Evolutionary conservation across 768 basidiomycete genomes (phyloP).

Genomic region (Strobilomyces echinocephalus): DNA sequence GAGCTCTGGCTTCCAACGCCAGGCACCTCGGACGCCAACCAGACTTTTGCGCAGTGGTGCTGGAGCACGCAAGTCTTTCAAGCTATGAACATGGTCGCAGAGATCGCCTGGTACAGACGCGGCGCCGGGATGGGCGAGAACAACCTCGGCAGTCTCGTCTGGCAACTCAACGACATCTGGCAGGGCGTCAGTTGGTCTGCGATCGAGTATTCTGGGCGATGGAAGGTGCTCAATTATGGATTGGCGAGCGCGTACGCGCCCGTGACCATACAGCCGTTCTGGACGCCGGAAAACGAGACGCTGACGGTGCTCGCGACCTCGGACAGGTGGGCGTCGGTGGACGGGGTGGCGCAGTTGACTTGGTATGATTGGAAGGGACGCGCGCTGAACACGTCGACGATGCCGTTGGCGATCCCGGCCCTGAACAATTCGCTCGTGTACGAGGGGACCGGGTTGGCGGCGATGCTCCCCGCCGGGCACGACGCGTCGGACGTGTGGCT

Average conservation of each 20-base stretch:
- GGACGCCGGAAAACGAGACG: constrained; percentile 45
- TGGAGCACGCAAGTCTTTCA: constrained; percentile 62
- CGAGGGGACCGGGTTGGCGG: constrained; percentile 36
- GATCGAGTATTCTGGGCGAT: constrained; percentile 54
- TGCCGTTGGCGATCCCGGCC: constrained; percentile 40
- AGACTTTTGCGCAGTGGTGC: constrained; percentile 62
- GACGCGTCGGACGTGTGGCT: constrained; percentile 46
- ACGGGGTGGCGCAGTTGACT: constrained; percentile 45
- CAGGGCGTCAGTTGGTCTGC: constrained; percentile 53
- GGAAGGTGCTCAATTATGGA: constrained; percentile 57
- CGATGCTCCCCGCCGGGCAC: constrained; percentile 42
- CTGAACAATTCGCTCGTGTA: constrained; percentile 49
- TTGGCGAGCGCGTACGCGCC: constrained; percentile 42
- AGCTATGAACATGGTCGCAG: constrained; percentile 52
- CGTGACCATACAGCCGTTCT: constrained; percentile 51
- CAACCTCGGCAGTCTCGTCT: constrained; percentile 54
- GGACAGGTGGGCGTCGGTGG: constrained; percentile 45
- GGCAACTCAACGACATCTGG: constrained; percentile 62
- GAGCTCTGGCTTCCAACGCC: constrained; percentile 55
- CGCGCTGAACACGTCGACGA: constrained; percentile 33
- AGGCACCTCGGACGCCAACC: constrained; percentile 42
- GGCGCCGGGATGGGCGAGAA: constrained; percentile 56
- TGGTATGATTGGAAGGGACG: constrained; percentile 56
- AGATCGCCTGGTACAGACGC: constrained; percentile 55
- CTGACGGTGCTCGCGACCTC: constrained; percentile 49